Percentiles rank a stretch among this genome's conserved stretches.
phyloP scores from a whole-genome alignment of 2,329 filamentous ascomycete species.

The Tetracladium maxilliforme region DNA sequence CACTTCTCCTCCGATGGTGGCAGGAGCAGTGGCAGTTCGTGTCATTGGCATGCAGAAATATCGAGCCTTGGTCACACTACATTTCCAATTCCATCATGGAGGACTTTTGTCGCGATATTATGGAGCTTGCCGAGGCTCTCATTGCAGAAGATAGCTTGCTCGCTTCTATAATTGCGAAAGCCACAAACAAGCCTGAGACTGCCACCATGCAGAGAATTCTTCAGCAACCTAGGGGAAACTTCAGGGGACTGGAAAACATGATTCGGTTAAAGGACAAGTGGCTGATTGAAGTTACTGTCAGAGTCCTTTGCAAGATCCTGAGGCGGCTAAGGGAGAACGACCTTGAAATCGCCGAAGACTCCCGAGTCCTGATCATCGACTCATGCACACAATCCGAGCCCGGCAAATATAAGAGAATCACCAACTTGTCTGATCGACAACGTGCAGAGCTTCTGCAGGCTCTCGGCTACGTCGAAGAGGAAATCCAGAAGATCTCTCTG shows the following conservation, averaged over 20 bases:
- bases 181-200: constrained; percentile 12
- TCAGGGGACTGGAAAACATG: no score
- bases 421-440: constrained; percentile 69
- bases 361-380: constrained; percentile 47
- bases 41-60: constrained; percentile 66
- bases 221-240: constrained; percentile 47
- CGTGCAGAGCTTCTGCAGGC: constrained; percentile 66
- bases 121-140: constrained; percentile 79
- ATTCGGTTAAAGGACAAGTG: constrained; percentile 66
- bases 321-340: constrained; percentile 64
- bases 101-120: constrained; percentile 85
- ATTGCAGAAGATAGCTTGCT: constrained; percentile 79
- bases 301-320: constrained; percentile 72
- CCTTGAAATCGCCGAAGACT: constrained; percentile 50
- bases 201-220: constrained; percentile 37
- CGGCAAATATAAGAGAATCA: constrained; percentile 47
- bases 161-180: constrained; percentile 21
- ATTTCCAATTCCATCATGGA: constrained; percentile 71
- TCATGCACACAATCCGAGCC: constrained; percentile 41
- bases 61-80: constrained; percentile 67
- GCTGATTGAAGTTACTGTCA: constrained; percentile 74
- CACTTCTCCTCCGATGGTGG: constrained; percentile 78
- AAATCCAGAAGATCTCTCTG: constrained; percentile 32
- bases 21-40: constrained; percentile 68
- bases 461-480: constrained; percentile 38